These are phyloP conservation scores for Raffaelea albimanens DNA, from an alignment of 2,329 filamentous ascomycete genomes.

Conservation along the genomic window DNA sequence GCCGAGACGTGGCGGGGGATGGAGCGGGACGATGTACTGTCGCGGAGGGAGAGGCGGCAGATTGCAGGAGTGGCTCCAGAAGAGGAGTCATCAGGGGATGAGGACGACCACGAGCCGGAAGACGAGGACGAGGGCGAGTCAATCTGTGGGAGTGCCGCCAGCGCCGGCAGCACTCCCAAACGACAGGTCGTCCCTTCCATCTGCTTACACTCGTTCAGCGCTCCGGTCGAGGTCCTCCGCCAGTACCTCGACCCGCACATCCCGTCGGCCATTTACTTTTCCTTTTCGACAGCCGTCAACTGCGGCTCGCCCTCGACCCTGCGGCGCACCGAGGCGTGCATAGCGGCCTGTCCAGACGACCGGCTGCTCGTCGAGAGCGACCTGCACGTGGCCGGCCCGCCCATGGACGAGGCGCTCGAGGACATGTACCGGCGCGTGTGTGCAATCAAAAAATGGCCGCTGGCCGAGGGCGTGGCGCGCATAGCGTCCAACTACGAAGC, in stretches of 20 bases:
- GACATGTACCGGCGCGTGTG: constrained; percentile 71
- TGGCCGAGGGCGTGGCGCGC: constrained; percentile 59
- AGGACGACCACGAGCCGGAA: constrained; percentile 21
- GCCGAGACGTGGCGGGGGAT: constrained; percentile 60
- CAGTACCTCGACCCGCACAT: constrained; percentile 68
- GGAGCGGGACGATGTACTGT: constrained; percentile 48
- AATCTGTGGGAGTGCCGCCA: neutral
- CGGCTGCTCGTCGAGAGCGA: constrained; percentile 84
- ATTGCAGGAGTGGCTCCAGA: constrained; percentile 35
- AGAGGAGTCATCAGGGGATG: constrained; percentile 25
- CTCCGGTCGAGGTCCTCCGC: constrained; percentile 60
- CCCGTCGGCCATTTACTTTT: constrained; percentile 74
- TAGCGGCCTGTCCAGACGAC: constrained; percentile 67
- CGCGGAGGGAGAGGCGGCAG: constrained; percentile 46
- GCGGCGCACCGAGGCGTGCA: constrained; percentile 49
- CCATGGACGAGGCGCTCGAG: constrained; percentile 72
- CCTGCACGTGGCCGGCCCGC: constrained; percentile 67
- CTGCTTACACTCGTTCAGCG: constrained; percentile 91
- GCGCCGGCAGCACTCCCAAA: constrained; percentile 2
- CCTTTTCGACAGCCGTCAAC: constrained; percentile 80
- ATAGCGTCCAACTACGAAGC: constrained; percentile 67
- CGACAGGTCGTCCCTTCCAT: constrained; percentile 71
- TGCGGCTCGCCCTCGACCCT: constrained; percentile 44
- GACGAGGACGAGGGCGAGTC: constrained; percentile 7
- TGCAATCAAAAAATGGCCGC: constrained; percentile 63